Evolutionary conservation across 2,329 filamentous ascomycete genomes (phyloP).

Genomic region (Pestalotiopsis sp.): DNA sequence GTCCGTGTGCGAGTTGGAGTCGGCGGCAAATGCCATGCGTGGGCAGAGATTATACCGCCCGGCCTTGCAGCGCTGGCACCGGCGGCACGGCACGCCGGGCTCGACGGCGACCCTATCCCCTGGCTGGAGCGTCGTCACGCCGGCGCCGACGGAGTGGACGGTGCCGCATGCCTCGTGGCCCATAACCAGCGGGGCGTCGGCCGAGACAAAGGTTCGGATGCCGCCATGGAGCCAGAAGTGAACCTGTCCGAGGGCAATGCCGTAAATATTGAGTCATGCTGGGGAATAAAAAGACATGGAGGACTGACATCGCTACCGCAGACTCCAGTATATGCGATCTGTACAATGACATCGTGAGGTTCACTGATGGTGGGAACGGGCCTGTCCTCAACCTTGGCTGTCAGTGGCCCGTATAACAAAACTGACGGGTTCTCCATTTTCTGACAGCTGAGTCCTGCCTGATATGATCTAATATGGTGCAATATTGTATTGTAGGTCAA

Average conservation of each 20-base stretch:
- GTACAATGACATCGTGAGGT: constrained; percentile 77
- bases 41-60: constrained; percentile 90
- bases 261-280: background rate
- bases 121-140: constrained; percentile 62
- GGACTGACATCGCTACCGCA: constrained; percentile 74
- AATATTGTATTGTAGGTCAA: too few species aligned
- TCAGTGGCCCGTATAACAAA: constrained; percentile 75
- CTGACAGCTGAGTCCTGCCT: background rate
- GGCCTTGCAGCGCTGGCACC: constrained; percentile 75
- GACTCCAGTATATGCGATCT: constrained; percentile 84
- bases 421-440: constrained; percentile 76
- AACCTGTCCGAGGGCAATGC: constrained; percentile 31
- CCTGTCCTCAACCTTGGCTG: constrained; percentile 75
- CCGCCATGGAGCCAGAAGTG: constrained; percentile 87
- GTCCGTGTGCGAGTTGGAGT: constrained; percentile 79
- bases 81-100: constrained; percentile 84
- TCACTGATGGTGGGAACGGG: constrained; percentile 69
- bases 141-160: constrained; percentile 69
- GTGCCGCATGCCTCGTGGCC: constrained; percentile 75
- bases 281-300: background rate
- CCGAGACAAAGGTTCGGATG: constrained; percentile 78
- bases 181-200: constrained; percentile 80
- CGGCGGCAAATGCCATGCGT: constrained; percentile 84
- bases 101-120: constrained; percentile 90
- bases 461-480: too few species aligned